phyloP scores from a whole-genome alignment of 2,329 filamentous ascomycete species.

The Aspergillus sp. region DNA sequence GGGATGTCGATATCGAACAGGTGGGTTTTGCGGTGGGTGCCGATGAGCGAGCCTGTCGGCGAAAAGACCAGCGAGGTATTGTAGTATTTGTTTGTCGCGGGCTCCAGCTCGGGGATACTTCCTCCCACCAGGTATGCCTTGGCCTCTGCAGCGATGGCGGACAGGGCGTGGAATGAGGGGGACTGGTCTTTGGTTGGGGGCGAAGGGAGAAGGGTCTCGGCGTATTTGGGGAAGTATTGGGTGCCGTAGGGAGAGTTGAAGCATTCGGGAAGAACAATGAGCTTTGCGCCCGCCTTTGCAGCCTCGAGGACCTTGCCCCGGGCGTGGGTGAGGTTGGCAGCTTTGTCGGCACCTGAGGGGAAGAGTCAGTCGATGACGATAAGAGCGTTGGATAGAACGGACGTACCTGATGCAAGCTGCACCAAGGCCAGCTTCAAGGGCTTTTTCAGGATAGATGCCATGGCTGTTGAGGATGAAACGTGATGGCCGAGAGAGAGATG shows the following conservation, averaged over 20 bases:
- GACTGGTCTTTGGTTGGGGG: constrained; percentile 66
- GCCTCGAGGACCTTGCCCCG: constrained; percentile 79
- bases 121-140: constrained; percentile 81
- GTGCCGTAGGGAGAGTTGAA: constrained; percentile 98
- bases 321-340: constrained; percentile 75
- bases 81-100: constrained; percentile 67
- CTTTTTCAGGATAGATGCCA: constrained; percentile 63
- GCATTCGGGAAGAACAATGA: constrained; percentile 93
- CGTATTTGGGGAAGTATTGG: constrained; percentile 85
- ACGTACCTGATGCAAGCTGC: constrained; percentile 68
- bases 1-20: constrained; percentile 98
- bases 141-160: constrained; percentile 72
- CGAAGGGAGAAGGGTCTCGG: constrained; percentile 77
- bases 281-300: constrained; percentile 67
- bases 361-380: constrained; percentile 3
- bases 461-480: constrained; percentile 16
- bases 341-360: constrained; percentile 66
- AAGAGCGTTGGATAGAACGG: constrained; percentile 1
- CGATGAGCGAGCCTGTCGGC: constrained; percentile 73
- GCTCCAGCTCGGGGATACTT: constrained; percentile 80
- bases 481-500: not conserved
- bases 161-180: constrained; percentile 81
- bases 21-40: constrained; percentile 87
- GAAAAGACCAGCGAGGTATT: constrained; percentile 86
- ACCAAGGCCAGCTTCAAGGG: constrained; percentile 75